These are phyloP conservation scores for Panus rudis DNA, from an alignment of 768 basidiomycete genomes.

Conservation along the genomic window DNA sequence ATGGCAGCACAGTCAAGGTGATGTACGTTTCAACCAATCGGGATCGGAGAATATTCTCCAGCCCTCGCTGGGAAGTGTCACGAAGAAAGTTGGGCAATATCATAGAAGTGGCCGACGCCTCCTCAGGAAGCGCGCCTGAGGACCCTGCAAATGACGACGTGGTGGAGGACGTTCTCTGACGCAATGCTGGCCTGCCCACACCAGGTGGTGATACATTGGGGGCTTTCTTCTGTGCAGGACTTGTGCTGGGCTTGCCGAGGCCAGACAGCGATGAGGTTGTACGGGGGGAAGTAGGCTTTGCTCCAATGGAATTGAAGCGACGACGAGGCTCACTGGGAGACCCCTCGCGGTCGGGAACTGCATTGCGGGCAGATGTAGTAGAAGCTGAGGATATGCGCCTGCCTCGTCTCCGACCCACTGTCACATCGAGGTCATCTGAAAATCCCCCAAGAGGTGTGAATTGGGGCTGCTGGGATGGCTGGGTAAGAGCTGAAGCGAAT, in stretches of 20 bases:
- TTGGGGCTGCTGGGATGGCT: slow-evolving; percentile 58
- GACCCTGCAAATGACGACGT: too few relatives aligned
- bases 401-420: slow-evolving; percentile 48
- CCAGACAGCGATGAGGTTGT: too few relatives aligned
- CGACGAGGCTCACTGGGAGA: neutral
- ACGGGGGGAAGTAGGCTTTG: too few relatives aligned
- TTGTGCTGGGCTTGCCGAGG: too few relatives aligned
- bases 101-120: slow-evolving; percentile 8
- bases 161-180: too few relatives aligned
- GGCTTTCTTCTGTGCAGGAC: too few relatives aligned
- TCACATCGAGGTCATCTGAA: slow-evolving; percentile 66
- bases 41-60: slow-evolving; percentile 67
- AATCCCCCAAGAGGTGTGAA: slow-evolving; percentile 49
- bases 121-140: too few relatives aligned
- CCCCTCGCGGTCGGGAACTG: too few relatives aligned
- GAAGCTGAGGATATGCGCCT: slow-evolving; percentile 60
- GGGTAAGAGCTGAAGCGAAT: slow-evolving; percentile 64
- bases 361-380: slow-evolving; percentile 37
- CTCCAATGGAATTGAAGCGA: too few relatives aligned
- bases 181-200: too few relatives aligned
- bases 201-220: too few relatives aligned
- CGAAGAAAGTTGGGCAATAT: slow-evolving; percentile 32
- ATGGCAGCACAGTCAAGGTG: slow-evolving; percentile 38
- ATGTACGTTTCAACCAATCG: slow-evolving; percentile 77
- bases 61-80: slow-evolving; percentile 58